Evolutionary conservation across 768 basidiomycete species (phyloP).

Genomic region (Suillus subluteus): DNA sequence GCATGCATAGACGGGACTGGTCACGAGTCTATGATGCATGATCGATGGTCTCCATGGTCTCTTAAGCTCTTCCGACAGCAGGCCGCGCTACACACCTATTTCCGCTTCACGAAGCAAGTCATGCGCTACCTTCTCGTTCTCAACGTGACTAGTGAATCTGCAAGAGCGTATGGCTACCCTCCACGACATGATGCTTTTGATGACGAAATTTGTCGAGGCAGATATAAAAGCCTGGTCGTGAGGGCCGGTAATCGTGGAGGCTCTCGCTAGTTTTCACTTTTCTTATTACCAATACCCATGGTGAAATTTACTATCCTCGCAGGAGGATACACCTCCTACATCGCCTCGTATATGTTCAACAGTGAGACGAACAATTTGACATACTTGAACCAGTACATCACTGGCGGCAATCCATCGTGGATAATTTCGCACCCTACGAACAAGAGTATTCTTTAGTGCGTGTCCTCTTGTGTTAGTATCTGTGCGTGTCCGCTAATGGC

Average conservation of each 20-base stretch:
- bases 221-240: background rate
- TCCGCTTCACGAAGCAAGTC: constrained; percentile 5
- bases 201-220: too few species aligned
- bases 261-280: background rate
- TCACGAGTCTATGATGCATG: too few species aligned
- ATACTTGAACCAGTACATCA: constrained; percentile 45
- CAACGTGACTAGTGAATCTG: constrained; percentile 4
- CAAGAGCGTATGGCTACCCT: background rate
- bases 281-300: constrained; percentile 40
- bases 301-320: constrained; percentile 71
- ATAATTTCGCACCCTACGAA: constrained; percentile 59
- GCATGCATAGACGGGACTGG: too few species aligned
- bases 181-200: background rate
- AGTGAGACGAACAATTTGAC: constrained; percentile 50
- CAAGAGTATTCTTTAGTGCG: constrained; percentile 63
- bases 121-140: background rate
- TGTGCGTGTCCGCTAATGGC: background rate
- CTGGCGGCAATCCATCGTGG: constrained; percentile 60
- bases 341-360: constrained; percentile 68
- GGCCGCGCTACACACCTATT: background rate
- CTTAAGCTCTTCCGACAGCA: background rate
- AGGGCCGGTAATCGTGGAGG: background rate
- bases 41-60: background rate
- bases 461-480: constrained; percentile 6
- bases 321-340: constrained; percentile 62